Percentiles rank a stretch among this genome's conserved stretches.
Evolutionary conservation across 352 stramenopile genomes (phyloP).

Genomic region (Lagenidium sp.): DNA sequence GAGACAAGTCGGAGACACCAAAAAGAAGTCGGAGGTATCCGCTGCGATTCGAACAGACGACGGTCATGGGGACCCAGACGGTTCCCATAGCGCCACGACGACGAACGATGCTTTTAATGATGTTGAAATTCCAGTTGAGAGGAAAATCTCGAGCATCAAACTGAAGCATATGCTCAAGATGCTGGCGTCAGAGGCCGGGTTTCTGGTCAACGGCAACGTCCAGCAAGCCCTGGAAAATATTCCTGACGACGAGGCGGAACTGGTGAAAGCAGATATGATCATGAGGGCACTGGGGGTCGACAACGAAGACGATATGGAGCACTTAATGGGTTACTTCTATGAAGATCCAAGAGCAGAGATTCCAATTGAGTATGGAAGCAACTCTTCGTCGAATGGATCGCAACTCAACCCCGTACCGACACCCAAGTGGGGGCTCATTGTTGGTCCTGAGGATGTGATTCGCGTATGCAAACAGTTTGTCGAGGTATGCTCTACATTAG

Average conservation of each 20-base stretch:
- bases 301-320: slow-evolving; percentile 81
- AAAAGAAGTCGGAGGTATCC: slow-evolving; percentile 12
- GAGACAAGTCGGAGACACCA: slow-evolving; percentile 23
- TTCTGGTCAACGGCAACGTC: slow-evolving; percentile 79
- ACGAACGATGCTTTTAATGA: slow-evolving; percentile 44
- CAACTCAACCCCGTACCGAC: slow-evolving; percentile 11
- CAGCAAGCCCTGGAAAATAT: slow-evolving; percentile 70
- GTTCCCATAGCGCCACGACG: slow-evolving; percentile 2
- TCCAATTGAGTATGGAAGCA: slow-evolving; percentile 17
- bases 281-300: slow-evolving; percentile 80
- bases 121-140: slow-evolving; percentile 25
- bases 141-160: slow-evolving; percentile 72
- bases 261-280: slow-evolving; percentile 85
- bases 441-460: slow-evolving; percentile 83
- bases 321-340: slow-evolving; percentile 73
- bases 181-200: slow-evolving; percentile 77
- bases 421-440: slow-evolving; percentile 51
- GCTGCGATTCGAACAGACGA: too few species aligned
- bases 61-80: slow-evolving; percentile 3
- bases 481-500: slow-evolving; percentile 30
- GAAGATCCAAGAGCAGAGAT: slow-evolving; percentile 55
- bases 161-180: slow-evolving; percentile 88
- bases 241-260: slow-evolving; percentile 63
- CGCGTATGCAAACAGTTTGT: slow-evolving; percentile 83
- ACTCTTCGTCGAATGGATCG: background rate